Percentiles rank a stretch among this genome's conserved stretches.
Evolutionary conservation across 768 basidiomycete genomes (phyloP).

Genomic region (Lentinula boryana): DNA sequence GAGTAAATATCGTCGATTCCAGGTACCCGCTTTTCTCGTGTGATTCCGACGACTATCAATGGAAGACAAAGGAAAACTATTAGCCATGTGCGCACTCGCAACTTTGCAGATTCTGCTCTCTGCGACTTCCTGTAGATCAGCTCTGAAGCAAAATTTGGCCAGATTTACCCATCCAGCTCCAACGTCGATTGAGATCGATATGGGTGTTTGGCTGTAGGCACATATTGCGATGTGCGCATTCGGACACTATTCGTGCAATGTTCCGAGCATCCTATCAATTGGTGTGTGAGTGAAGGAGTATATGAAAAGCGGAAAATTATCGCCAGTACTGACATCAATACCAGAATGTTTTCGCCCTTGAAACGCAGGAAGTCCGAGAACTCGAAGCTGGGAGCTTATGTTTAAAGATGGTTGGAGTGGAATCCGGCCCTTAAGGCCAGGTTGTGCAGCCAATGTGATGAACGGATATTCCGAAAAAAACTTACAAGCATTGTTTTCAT

Average conservation of each 20-base stretch:
- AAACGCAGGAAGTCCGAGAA: slow-evolving; percentile 70
- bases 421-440: slow-evolving; percentile 7
- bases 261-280: slow-evolving; percentile 78
- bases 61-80: not conserved
- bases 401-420: slow-evolving; percentile 42
- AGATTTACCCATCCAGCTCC: slow-evolving; percentile 82
- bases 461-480: not conserved
- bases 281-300: not conserved
- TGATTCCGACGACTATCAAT: not conserved
- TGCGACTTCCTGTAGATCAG: not conserved
- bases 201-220: slow-evolving; percentile 66
- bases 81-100: not conserved
- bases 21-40: not conserved
- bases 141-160: slow-evolving; percentile 49
- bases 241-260: slow-evolving; percentile 72
- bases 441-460: not conserved
- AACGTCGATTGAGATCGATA: slow-evolving; percentile 61
- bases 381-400: slow-evolving; percentile 67
- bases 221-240: slow-evolving; percentile 67
- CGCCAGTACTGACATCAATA: slow-evolving; percentile 68
- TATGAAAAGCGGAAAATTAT: not conserved
- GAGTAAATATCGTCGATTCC: not conserved
- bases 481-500: not conserved
- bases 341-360: slow-evolving; percentile 84
- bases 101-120: not conserved